A percentile compares a stretch with the other conserved stretches of the same genome.
These are phyloP conservation scores for Lasiodiplodia theobromae DNA, from an alignment of 2,329 filamentous ascomycete genomes.

Conservation along the genomic window DNA sequence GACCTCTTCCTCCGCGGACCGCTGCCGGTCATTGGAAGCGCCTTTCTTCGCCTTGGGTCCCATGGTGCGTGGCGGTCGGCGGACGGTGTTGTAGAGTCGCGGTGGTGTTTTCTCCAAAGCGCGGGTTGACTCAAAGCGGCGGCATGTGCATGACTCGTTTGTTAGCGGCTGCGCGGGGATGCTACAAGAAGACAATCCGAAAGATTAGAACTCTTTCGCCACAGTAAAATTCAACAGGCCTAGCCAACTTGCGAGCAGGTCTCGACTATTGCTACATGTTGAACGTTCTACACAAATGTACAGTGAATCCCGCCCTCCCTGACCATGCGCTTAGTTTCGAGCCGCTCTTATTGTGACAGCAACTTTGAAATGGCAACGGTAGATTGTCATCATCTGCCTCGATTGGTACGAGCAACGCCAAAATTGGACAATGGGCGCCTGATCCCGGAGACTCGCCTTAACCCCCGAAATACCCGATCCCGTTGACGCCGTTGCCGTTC, in stretches of 20 bases:
- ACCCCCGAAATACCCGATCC: slow-evolving; percentile 14
- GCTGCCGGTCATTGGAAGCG: slow-evolving; percentile 39
- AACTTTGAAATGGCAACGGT: slow-evolving; percentile 7
- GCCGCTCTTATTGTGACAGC: background rate
- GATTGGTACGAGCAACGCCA: slow-evolving; percentile 10
- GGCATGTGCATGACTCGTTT: slow-evolving; percentile 25
- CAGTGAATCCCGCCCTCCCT: background rate
- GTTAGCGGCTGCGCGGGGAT: slow-evolving; percentile 21
- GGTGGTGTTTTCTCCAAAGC: slow-evolving; percentile 19
- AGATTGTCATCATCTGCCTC: slow-evolving; percentile 18
- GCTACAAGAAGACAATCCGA: background rate
- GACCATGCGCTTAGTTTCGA: background rate
- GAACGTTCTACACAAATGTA: background rate
- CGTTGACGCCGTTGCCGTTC: slow-evolving; percentile 18
- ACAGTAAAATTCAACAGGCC: no score
- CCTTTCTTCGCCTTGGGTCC: slow-evolving; percentile 57
- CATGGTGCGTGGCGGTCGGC: slow-evolving; percentile 43
- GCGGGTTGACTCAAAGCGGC: slow-evolving; percentile 22
- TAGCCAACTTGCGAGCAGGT: background rate
- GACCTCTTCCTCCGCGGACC: slow-evolving; percentile 61
- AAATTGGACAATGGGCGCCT: slow-evolving; percentile 23
- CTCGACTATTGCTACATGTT: slow-evolving; percentile 4
- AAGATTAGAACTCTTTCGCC: background rate
- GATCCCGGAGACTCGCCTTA: background rate
- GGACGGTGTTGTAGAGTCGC: background rate